Evolutionary conservation across 805 yeast species (phyloP), one percentile per base, ranked within the genome.

Genomic region (Wickerhamiella bombiphila): DNA sequence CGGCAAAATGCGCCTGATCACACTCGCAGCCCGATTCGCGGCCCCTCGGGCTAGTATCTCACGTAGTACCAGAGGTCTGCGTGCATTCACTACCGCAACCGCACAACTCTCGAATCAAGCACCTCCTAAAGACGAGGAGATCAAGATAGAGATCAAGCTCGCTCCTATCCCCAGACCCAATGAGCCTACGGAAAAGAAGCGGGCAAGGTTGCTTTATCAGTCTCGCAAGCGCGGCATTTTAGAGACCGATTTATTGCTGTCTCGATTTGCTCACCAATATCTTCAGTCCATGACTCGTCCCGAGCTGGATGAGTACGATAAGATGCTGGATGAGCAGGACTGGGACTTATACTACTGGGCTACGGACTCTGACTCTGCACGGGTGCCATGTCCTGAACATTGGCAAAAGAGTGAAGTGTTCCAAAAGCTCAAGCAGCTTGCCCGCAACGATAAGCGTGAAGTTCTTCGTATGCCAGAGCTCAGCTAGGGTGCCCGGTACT

Each of bases 271-370:
- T 20, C 74, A 83, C 52, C 70, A 70, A 52, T 71, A 80, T 53
- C 63, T 91, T 45, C 58, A 66, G 28, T 53, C 54, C 0, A 69
- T 91, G 65, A 64, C 68, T 9, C 58, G 62, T 42, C 76, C 66
- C 38, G 79, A 83, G 59, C 63, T 91, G 38, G 78, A 74, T 34
- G 97, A 91, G 57, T 91, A 82, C 57, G 96, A 88, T 53, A 32
- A 46, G 39, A 42, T 91, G 41, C 66, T 91, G 54, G 93, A 91
- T 57, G 93, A 88, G 59, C 72, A 88, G n/a, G 98, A 91, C 59
- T 91, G 98, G 98, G 98, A 91, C 58, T 86, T 91, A 43, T 91
- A 82, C 59, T 91, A 91, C 63, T 88, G 98, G 98, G 94, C 93
- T 19, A 83, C 96, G 2, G 72, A 71, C 47, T 82, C 86, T 56